A percentile compares a stretch with the other conserved stretches of the same genome.
Conservation (phyloP, 495 filamentous ascomycete genomes). For the Penicillium cinerascens region DNA sequence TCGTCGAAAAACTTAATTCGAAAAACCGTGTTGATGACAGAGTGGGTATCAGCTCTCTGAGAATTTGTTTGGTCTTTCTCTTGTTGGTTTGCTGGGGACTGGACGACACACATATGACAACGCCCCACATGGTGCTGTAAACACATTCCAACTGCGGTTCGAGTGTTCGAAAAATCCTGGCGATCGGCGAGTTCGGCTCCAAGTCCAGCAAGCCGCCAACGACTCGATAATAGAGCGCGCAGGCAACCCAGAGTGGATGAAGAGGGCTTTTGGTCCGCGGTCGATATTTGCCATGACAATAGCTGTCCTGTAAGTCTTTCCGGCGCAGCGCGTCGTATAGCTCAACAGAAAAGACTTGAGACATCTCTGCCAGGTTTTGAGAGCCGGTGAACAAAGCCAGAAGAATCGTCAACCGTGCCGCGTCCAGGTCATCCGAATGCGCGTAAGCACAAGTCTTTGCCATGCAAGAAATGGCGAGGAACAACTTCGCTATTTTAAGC, state of each 20-base stretch:
- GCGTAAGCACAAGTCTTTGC: constrained; percentile 1
- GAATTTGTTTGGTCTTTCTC: not conserved
- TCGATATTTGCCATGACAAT: not conserved
- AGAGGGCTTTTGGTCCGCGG: not conserved
- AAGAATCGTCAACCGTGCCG: constrained; percentile 5
- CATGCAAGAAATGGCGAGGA: constrained; percentile 6
- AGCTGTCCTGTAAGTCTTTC: not conserved
- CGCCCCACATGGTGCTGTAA: not conserved
- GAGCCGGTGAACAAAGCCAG: not conserved
- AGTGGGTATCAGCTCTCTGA: constrained; percentile 2
- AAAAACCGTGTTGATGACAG: not conserved
- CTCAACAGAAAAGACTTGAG: not conserved
- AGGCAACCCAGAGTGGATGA: constrained; percentile 10
- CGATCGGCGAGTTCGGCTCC: not conserved
- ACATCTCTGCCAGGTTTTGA: not conserved
- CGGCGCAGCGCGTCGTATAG: constrained; percentile 1
- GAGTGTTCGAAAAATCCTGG: constrained; percentile 6
- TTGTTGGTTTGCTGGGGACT: not conserved
- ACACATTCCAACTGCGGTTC: not conserved
- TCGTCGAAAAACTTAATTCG: constrained; percentile 1
- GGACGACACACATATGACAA: not conserved
- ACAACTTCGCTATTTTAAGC: constrained; percentile 3
- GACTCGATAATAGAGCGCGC: constrained; percentile 17
- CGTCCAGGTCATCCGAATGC: not conserved
- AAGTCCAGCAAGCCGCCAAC: constrained; percentile 3